These are phyloP conservation scores for Lachancea lanzarotensis DNA, from an alignment of 805 yeast species.

Conservation along the genomic window DNA sequence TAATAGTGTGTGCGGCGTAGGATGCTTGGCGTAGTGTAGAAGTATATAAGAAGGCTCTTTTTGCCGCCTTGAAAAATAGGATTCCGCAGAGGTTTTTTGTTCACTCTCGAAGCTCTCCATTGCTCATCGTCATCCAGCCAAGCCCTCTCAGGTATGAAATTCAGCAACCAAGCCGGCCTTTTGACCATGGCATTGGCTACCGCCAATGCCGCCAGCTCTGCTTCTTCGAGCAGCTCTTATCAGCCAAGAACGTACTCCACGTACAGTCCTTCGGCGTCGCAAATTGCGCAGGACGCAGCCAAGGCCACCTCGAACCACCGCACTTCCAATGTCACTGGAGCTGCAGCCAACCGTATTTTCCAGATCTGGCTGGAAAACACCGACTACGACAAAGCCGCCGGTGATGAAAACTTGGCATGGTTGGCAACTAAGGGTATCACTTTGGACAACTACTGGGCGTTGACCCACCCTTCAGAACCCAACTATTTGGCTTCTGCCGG, in stretches of 20 bases:
- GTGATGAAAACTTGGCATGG: slow-evolving; percentile 38
- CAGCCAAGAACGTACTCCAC: slow-evolving; percentile 26
- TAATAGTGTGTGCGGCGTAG: too few relatives aligned
- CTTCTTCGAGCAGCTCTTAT: slow-evolving; percentile 1
- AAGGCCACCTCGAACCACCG: slow-evolving; percentile 29
- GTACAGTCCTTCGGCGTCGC: slow-evolving; percentile 30
- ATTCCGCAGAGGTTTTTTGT: neutral
- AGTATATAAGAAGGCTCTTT: too few relatives aligned
- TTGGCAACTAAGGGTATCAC: slow-evolving; percentile 40
- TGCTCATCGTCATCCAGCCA: too few relatives aligned
- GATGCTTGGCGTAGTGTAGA: too few relatives aligned
- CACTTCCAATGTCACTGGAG: slow-evolving; percentile 36
- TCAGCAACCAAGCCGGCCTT: neutral
- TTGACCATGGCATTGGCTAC: neutral
- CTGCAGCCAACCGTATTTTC: slow-evolving; percentile 36
- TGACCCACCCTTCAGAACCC: slow-evolving; percentile 50
- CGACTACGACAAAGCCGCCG: slow-evolving; percentile 44
- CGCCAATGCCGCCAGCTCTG: slow-evolving; percentile 1
- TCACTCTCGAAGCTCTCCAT: neutral
- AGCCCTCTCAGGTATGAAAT: neutral
- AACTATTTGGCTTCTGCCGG: slow-evolving; percentile 45
- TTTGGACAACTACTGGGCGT: slow-evolving; percentile 45
- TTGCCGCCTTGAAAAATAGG: too few relatives aligned
- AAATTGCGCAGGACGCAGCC: slow-evolving; percentile 31
- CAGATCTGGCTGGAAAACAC: slow-evolving; percentile 49